Evolutionary conservation across 1,284 basidiomycete genomes (phyloP).

Genomic region (Puccinia brachypodii): DNA sequence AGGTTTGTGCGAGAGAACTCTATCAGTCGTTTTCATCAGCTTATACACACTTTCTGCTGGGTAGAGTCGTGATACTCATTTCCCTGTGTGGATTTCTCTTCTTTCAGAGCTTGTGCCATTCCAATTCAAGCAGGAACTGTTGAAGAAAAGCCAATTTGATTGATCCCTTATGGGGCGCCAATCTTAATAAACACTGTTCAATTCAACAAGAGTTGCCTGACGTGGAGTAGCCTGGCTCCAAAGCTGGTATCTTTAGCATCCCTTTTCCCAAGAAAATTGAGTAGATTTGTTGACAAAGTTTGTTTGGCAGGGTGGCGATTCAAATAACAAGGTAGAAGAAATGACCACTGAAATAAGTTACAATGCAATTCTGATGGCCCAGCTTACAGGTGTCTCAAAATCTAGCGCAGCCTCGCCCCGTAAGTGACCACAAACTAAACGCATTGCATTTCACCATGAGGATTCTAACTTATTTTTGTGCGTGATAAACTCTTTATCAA

Average conservation of each 20-base stretch:
- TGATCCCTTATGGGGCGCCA: slow-evolving; percentile 5
- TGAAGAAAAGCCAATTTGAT: slow-evolving; percentile 10
- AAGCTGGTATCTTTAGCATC: background rate
- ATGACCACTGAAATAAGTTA: slow-evolving; percentile 31
- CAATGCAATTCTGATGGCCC: slow-evolving; percentile 5
- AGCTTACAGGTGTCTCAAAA: slow-evolving; percentile 6
- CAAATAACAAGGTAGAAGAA: background rate
- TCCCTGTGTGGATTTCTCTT: background rate
- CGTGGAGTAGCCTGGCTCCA: slow-evolving; percentile 31
- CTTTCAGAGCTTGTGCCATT: slow-evolving; percentile 35
- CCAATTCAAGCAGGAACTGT: slow-evolving; percentile 7
- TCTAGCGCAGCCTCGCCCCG: background rate
- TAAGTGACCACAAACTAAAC: background rate
- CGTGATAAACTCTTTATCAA: background rate
- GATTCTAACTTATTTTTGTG: background rate
- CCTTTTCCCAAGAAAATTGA: background rate
- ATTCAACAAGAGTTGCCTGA: slow-evolving; percentile 39
- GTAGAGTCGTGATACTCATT: background rate
- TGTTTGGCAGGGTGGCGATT: background rate
- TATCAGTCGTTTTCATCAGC: background rate
- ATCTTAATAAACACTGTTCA: slow-evolving; percentile 20
- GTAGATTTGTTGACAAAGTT: background rate
- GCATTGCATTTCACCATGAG: background rate
- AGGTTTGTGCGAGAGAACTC: slow-evolving; percentile 7
- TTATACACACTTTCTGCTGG: background rate